A percentile compares a stretch with the other conserved stretches of the same genome.
These are phyloP conservation scores for Colletotrichum liaoningense DNA, from an alignment of 2,329 filamentous ascomycete genomes.

Conservation along the genomic window DNA sequence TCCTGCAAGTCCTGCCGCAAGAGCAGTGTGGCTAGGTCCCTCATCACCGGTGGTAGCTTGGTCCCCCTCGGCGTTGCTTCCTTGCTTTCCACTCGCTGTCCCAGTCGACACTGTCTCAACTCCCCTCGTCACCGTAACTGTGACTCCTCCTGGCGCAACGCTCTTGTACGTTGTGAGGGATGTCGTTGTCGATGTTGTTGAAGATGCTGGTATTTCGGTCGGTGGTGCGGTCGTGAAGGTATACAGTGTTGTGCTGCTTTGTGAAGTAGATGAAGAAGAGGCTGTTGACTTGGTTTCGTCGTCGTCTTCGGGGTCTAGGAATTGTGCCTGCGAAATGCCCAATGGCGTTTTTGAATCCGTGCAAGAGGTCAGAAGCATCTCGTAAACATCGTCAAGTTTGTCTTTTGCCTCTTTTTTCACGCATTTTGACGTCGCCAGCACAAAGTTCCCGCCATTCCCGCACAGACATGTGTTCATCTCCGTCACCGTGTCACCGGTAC, in stretches of 20 bases:
- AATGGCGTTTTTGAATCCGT: conserved; percentile 56
- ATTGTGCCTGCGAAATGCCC: conserved; percentile 54
- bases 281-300: conserved; percentile 26
- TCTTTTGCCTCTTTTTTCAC: conserved; percentile 49
- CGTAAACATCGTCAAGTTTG: conserved; percentile 56
- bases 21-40: neutral
- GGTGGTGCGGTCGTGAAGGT: conserved; percentile 2
- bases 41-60: neutral
- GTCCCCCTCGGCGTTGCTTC: neutral
- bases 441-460: conserved; percentile 53
- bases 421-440: conserved; percentile 59
- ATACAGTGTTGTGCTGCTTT: neutral
- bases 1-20: conserved; percentile 18
- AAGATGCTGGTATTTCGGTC: neutral
- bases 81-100: conserved; percentile 4
- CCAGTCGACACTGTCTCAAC: conserved; percentile 20
- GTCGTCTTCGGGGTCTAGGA: conserved; percentile 42
- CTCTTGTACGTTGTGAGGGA: conserved; percentile 27
- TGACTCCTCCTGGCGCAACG: conserved; percentile 25
- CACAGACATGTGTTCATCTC: conserved; percentile 30
- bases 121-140: conserved; percentile 26
- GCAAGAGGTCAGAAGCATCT: conserved; percentile 57
- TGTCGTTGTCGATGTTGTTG: neutral
- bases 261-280: neutral
- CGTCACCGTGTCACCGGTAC: conserved; percentile 23